A percentile compares a stretch with the other conserved stretches of the same genome.
Conservation (phyloP, 1,284 basidiomycete species). For the Rhodotorula sp. region DNA sequence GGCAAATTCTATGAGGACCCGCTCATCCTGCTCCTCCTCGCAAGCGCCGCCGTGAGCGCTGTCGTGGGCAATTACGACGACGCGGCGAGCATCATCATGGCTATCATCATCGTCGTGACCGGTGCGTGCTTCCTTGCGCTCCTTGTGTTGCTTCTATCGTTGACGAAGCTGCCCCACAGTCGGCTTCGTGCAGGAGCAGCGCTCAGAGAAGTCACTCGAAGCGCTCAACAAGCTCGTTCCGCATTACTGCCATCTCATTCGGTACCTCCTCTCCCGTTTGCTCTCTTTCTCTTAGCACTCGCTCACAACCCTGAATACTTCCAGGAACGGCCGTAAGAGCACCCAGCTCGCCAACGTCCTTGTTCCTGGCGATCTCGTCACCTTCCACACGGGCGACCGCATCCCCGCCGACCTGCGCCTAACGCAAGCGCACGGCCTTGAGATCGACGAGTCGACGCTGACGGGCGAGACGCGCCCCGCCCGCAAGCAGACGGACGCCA, state of each 20-base stretch:
- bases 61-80: conserved; percentile 93
- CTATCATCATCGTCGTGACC: conserved; percentile 87
- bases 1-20: conserved; percentile 93
- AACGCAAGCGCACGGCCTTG: conserved; percentile 73
- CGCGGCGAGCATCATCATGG: conserved; percentile 89
- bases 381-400: conserved; percentile 82
- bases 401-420: conserved; percentile 91
- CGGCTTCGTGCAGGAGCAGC: conserved; percentile 90
- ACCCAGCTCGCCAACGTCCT: conserved; percentile 89
- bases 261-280: conserved; percentile 55
- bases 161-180: conserved; percentile 58
- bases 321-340: conserved; percentile 68
- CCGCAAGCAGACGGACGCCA: conserved; percentile 66
- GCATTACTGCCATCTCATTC: conserved; percentile 88
- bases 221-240: conserved; percentile 95
- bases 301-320: neutral
- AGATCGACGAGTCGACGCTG: conserved; percentile 92
- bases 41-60: conserved; percentile 80
- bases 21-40: conserved; percentile 83
- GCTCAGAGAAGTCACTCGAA: conserved; percentile 91
- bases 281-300: accelerated
- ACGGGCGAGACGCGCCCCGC: conserved; percentile 90
- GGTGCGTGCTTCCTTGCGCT: conserved; percentile 57
- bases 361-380: conserved; percentile 90
- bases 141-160: neutral